Conservation (phyloP, 805 yeast genomes). For the Hanseniaspora hatyaiensis region DNA sequence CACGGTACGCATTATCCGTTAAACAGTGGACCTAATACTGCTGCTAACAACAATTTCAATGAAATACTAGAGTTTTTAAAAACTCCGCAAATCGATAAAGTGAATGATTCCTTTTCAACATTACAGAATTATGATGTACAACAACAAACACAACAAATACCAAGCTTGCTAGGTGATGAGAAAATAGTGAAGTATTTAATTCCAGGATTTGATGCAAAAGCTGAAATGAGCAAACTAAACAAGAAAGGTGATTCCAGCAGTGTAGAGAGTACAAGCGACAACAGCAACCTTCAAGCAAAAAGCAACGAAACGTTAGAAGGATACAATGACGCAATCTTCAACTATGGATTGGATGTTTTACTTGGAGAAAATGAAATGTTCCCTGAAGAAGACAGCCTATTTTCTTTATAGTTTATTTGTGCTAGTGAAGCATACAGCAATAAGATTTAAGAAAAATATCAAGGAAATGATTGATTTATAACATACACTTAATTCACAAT, state of each 20-base stretch:
- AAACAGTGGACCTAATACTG: no score
- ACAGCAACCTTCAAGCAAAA: no score
- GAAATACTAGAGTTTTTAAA: not conserved
- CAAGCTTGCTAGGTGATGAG: constrained; percentile 15
- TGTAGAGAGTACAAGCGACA: not conserved
- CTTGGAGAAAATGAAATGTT: constrained; percentile 11
- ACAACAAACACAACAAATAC: constrained; percentile 4
- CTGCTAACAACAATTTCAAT: not conserved
- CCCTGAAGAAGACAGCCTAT: constrained; percentile 12
- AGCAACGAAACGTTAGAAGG: not conserved
- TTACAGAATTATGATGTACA: not conserved
- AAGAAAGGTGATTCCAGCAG: not conserved
- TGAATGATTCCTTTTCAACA: no score
- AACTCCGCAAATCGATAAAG: no score
- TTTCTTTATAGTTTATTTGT: constrained; percentile 8
- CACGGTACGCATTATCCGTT: no score
- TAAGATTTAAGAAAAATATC: constrained; percentile 14
- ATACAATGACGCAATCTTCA: not conserved
- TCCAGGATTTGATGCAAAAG: constrained; percentile 13
- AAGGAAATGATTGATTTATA: no score
- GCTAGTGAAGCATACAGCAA: not conserved
- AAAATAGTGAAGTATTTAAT: constrained; percentile 14
- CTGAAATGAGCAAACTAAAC: not conserved
- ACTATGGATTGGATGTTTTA: constrained; percentile 12
- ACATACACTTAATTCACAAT: no score